Evolutionary conservation across 495 filamentous ascomycete species (phyloP).

Genomic region (Hypoxylon rickii): DNA sequence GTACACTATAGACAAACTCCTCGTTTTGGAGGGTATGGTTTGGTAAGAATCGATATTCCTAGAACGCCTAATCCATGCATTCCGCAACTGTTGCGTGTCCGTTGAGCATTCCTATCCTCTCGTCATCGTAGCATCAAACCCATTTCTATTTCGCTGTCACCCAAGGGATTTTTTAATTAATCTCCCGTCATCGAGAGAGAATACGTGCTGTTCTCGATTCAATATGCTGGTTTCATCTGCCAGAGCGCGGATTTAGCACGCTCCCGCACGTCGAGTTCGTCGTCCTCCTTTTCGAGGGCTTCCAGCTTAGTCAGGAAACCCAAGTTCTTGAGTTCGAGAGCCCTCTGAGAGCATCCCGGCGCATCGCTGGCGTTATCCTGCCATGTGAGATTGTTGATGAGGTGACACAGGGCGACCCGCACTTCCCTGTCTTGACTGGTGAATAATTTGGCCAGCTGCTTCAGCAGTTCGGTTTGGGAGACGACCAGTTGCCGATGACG

Average conservation of each 20-base stretch:
- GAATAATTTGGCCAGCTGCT: constrained; percentile 73
- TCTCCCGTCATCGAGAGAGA: too few relatives aligned
- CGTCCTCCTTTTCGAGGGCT: constrained; percentile 65
- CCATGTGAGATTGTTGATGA: constrained; percentile 82
- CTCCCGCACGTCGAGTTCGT: constrained; percentile 82
- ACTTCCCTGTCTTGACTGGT: constrained; percentile 71
- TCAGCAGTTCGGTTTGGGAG: constrained; percentile 59
- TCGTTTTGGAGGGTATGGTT: too few relatives aligned
- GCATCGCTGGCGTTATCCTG: constrained; percentile 71
- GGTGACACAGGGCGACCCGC: constrained; percentile 74
- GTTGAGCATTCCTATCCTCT: not conserved
- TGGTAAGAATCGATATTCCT: not conserved
- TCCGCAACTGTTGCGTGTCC: constrained; percentile 1
- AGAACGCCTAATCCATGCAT: constrained; percentile 7
- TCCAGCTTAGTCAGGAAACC: constrained; percentile 72
- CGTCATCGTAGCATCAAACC: too few relatives aligned
- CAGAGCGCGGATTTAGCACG: constrained; percentile 76
- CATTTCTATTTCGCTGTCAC: not conserved
- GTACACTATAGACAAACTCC: too few relatives aligned
- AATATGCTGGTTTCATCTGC: constrained; percentile 58
- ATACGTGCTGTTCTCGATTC: too few relatives aligned
- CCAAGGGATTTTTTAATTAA: too few relatives aligned
- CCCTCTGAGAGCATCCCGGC: constrained; percentile 64
- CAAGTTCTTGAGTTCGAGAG: constrained; percentile 66
- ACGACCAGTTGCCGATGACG: constrained; percentile 70